phyloP scores from a whole-genome alignment of 441 rosid genomes.

The Isatis lusitanica region DNA sequence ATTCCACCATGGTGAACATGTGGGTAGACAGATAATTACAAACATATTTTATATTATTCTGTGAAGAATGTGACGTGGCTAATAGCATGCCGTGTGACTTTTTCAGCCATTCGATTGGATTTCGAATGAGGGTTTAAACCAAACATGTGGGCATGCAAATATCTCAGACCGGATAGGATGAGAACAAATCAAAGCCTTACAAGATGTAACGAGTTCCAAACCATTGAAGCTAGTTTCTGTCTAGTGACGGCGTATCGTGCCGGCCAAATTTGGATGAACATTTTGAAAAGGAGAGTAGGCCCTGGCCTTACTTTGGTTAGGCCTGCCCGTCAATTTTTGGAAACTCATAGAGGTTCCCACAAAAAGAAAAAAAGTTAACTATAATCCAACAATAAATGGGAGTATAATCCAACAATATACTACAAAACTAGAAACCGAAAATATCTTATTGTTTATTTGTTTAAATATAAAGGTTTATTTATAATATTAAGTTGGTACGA shows the following conservation, averaged over 20 bases:
- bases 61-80: too few species aligned
- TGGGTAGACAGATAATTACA: not conserved
- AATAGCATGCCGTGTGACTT: not conserved
- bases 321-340: constrained; percentile 87
- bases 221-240: too few species aligned
- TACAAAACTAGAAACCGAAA: too few species aligned
- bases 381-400: too few species aligned
- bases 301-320: constrained; percentile 52
- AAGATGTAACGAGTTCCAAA: not conserved
- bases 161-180: not conserved
- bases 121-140: not conserved
- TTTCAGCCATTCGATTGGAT: not conserved
- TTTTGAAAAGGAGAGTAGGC: constrained; percentile 44
- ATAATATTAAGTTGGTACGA: too few species aligned
- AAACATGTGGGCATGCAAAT: not conserved
- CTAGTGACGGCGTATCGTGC: too few species aligned
- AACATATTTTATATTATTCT: not conserved
- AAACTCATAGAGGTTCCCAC: too few species aligned
- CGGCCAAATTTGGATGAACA: constrained; percentile 52
- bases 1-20: not conserved
- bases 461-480: too few species aligned
- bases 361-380: too few species aligned
- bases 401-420: too few species aligned
- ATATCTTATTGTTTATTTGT: too few species aligned
- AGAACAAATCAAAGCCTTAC: not conserved